Conservation (phyloP, 2,329 filamentous ascomycete genomes). For the Penicillium sp. region DNA sequence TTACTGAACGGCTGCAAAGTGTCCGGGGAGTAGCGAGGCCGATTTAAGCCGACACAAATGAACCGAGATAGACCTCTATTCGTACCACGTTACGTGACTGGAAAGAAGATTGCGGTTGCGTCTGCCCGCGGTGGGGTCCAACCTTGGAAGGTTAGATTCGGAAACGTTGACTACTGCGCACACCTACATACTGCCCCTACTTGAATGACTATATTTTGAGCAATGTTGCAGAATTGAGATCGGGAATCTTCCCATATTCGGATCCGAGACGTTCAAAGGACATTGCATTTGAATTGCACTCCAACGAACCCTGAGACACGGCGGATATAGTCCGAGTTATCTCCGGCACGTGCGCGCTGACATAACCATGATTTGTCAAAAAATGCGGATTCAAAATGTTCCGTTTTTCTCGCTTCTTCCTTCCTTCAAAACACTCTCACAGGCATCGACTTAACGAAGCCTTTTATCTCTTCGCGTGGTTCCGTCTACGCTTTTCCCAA, state of each 20-base stretch:
- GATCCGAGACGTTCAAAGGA: too few species aligned
- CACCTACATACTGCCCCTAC: too few species aligned
- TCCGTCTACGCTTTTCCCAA: slow-evolving; percentile 9
- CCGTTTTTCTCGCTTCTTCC: slow-evolving; percentile 22
- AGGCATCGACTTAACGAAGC: slow-evolving; percentile 18
- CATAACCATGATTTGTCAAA: slow-evolving; percentile 27
- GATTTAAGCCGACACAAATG: not conserved
- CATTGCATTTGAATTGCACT: too few species aligned
- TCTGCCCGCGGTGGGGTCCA: slow-evolving; percentile 8
- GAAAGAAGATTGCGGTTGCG: slow-evolving; percentile 5
- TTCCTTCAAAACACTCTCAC: slow-evolving; percentile 18
- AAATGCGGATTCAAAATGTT: slow-evolving; percentile 16
- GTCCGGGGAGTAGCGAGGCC: too few species aligned
- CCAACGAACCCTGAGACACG: too few species aligned
- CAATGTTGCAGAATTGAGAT: not conserved
- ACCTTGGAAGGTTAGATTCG: not conserved
- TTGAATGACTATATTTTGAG: too few species aligned
- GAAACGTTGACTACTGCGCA: not conserved
- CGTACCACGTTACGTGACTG: not conserved
- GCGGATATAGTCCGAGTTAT: slow-evolving; percentile 10
- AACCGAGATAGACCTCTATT: not conserved
- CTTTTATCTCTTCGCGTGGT: slow-evolving; percentile 16
- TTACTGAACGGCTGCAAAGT: slow-evolving; percentile 13
- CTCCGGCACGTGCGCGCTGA: slow-evolving; percentile 27
- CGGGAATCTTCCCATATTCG: too few species aligned